Conservation (phyloP, 768 basidiomycete genomes). For the Lyophyllum decastes region DNA sequence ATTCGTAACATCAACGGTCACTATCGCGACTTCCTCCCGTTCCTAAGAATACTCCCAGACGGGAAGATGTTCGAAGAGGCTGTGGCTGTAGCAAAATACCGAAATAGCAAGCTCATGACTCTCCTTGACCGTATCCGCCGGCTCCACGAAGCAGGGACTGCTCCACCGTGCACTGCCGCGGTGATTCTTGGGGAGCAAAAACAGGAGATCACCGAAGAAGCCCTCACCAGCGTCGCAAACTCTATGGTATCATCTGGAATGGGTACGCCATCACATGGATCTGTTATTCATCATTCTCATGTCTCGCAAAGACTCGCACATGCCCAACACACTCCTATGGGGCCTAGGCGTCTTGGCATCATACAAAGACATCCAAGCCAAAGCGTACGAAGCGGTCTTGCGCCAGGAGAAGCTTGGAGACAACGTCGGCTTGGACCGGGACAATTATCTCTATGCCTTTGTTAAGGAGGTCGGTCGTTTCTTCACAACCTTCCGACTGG, state of each 20-base stretch:
- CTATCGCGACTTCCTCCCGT: constrained; percentile 17
- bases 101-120: constrained; percentile 7
- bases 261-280: too few relatives aligned
- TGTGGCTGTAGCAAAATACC: constrained; percentile 13
- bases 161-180: constrained; percentile 11
- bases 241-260: too few relatives aligned
- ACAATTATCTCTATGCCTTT: constrained; percentile 16
- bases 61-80: constrained; percentile 12
- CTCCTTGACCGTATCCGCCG: constrained; percentile 8
- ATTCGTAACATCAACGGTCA: constrained; percentile 18
- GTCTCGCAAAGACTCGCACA: constrained; percentile 11
- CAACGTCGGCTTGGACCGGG: constrained; percentile 1
- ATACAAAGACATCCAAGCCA: constrained; percentile 10
- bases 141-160: constrained; percentile 6
- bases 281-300: neutral
- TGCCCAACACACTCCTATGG: constrained; percentile 19
- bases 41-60: constrained; percentile 13
- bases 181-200: neutral
- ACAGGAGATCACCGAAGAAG: too few relatives aligned
- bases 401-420: constrained; percentile 11
- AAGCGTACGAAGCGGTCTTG: constrained; percentile 14
- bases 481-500: constrained; percentile 17
- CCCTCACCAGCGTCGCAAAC: too few relatives aligned
- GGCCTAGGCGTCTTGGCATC: constrained; percentile 15
- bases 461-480: constrained; percentile 17